Conservation (phyloP, 306 rosid species). For the Vigna mungo region DNA sequence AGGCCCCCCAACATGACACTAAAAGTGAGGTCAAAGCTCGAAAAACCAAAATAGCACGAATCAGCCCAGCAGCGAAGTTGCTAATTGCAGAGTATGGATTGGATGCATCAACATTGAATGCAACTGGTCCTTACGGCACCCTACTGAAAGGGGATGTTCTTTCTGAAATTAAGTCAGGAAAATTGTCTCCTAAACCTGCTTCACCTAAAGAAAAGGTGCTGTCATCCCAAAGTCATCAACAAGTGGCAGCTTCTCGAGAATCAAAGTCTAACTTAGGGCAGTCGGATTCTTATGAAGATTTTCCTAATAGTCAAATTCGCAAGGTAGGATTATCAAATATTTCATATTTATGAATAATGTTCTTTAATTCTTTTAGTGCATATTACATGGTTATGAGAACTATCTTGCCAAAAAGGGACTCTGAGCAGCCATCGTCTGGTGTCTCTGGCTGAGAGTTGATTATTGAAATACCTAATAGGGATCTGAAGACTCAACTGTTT, state of each 20-base stretch:
- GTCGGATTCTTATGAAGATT: constrained; percentile 78
- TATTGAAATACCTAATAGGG: constrained; percentile 27
- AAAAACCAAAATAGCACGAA: constrained; percentile 62
- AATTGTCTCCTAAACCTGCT: constrained; percentile 59
- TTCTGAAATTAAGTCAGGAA: constrained; percentile 82
- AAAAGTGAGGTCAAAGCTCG: constrained; percentile 51
- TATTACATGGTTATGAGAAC: constrained; percentile 24
- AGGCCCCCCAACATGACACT: constrained; percentile 52
- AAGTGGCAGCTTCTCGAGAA: constrained; percentile 53
- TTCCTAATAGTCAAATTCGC: constrained; percentile 91
- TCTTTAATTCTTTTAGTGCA: constrained; percentile 33
- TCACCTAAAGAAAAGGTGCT: constrained; percentile 65
- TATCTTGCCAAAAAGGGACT: constrained; percentile 31
- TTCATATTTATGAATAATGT: constrained; percentile 24
- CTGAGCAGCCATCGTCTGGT: constrained; percentile 18
- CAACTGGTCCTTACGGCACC: constrained; percentile 86
- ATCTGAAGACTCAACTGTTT: constrained; percentile 13
- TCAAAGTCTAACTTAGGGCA: constrained; percentile 60
- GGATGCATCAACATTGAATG: constrained; percentile 73
- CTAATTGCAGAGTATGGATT: constrained; percentile 80
- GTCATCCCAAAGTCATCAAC: constrained; percentile 57
- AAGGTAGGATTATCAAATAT: constrained; percentile 63
- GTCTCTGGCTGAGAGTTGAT: constrained; percentile 28
- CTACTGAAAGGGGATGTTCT: constrained; percentile 94
- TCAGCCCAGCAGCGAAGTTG: constrained; percentile 94